These are phyloP conservation scores for Backusella tarrabulga DNA, from an alignment of 192 early-diverging fungal species.

Conservation along the genomic window DNA sequence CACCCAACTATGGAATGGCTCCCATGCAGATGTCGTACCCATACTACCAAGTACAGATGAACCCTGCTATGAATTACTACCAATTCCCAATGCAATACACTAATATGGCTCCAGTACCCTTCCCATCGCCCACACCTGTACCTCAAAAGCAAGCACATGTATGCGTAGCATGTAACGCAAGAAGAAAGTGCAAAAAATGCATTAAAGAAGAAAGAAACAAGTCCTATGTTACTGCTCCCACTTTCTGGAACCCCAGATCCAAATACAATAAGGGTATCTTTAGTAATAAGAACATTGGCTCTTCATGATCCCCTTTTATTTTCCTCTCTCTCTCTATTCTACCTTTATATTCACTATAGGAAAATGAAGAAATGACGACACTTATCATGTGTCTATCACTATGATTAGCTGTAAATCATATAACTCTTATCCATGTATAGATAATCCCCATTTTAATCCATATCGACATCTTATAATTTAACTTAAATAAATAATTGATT, in stretches of 20 bases:
- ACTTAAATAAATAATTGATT: too few species aligned
- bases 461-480: too few species aligned
- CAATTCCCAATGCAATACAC: not conserved
- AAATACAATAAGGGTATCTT: not conserved
- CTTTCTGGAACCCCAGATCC: not conserved
- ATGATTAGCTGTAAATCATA: too few species aligned
- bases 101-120: not conserved
- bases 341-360: too few species aligned
- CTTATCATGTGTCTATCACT: too few species aligned
- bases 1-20: not conserved
- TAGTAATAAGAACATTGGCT: not conserved
- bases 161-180: not conserved
- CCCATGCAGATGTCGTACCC: not conserved
- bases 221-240: not conserved
- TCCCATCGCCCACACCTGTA: not conserved
- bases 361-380: too few species aligned
- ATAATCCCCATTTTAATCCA: too few species aligned
- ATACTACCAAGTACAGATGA: not conserved
- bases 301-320: not conserved
- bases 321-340: not conserved
- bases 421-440: too few species aligned
- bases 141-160: not conserved
- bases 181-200: not conserved
- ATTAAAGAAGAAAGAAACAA: not conserved
- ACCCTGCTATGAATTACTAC: not conserved